Evolutionary conservation across 2,329 filamentous ascomycete species (phyloP).

Genomic region (Aspergillus alliaceus): DNA sequence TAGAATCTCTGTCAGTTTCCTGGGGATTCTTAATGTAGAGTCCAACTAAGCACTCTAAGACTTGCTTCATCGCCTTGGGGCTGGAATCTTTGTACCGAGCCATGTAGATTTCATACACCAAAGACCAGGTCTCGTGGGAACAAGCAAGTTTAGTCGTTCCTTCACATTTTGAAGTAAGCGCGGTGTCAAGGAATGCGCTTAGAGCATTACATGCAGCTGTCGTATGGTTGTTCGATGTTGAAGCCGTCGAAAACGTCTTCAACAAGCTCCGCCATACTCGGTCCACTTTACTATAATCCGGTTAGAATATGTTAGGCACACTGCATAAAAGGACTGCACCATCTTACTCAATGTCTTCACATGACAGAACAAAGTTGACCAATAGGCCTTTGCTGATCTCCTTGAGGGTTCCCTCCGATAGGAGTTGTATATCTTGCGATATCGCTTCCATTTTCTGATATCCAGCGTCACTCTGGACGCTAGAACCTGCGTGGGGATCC

Average conservation of each 20-base stretch:
- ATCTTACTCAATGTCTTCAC: slow-evolving; percentile 35
- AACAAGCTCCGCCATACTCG: slow-evolving; percentile 42
- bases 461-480: slow-evolving; percentile 11
- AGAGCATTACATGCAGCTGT: slow-evolving; percentile 46
- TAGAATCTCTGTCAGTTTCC: slow-evolving; percentile 17
- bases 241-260: slow-evolving; percentile 40
- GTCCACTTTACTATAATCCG: slow-evolving; percentile 30
- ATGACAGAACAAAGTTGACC: slow-evolving; percentile 32
- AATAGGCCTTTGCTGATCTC: slow-evolving; percentile 37
- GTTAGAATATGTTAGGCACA: slow-evolving; percentile 5
- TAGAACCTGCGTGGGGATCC: slow-evolving; percentile 18
- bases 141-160: slow-evolving; percentile 34
- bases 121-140: slow-evolving; percentile 38
- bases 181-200: slow-evolving; percentile 44
- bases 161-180: slow-evolving; percentile 30
- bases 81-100: slow-evolving; percentile 44
- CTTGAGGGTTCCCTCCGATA: slow-evolving; percentile 34
- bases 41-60: slow-evolving; percentile 41
- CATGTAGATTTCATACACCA: slow-evolving; percentile 42
- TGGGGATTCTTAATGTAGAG: slow-evolving; percentile 31
- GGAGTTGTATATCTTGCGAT: slow-evolving; percentile 33
- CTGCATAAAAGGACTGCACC: slow-evolving; percentile 6
- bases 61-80: slow-evolving; percentile 46
- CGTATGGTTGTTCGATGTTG: slow-evolving; percentile 41
- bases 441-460: slow-evolving; percentile 32